Conservation (phyloP, 805 yeast genomes). For the Hanseniaspora vineae region DNA sequence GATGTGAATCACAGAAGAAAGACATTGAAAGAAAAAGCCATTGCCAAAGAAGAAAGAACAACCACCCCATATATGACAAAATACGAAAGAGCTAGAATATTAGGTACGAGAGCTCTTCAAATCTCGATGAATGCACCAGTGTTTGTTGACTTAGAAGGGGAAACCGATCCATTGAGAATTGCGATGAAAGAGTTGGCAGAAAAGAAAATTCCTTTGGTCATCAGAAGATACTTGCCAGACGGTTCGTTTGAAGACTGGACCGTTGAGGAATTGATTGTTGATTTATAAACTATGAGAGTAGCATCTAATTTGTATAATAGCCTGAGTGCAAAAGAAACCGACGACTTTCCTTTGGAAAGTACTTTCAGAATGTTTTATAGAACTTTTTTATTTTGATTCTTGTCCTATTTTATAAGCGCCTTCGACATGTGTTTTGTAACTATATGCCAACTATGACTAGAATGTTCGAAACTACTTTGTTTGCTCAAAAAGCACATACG, state of each 20-base stretch:
- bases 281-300: constrained; percentile 30
- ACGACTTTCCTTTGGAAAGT: background rate
- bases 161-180: constrained; percentile 94
- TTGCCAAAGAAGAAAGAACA: constrained; percentile 75
- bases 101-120: constrained; percentile 95
- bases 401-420: too few species aligned
- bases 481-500: too few species aligned
- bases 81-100: constrained; percentile 93
- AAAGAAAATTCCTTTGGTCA: constrained; percentile 87
- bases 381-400: too few species aligned
- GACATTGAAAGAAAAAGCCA: constrained; percentile 68
- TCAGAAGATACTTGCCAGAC: constrained; percentile 93
- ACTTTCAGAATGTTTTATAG: too few species aligned
- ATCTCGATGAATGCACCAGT: constrained; percentile 98
- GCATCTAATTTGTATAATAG: background rate
- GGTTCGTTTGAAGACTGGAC: constrained; percentile 98
- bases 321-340: constrained; percentile 1
- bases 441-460: too few species aligned
- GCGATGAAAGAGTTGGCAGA: constrained; percentile 96
- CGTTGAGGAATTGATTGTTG: constrained; percentile 92
- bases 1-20: constrained; percentile 35
- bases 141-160: constrained; percentile 95
- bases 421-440: too few species aligned
- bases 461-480: too few species aligned
- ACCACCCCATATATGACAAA: constrained; percentile 99